Base-by-base conservation (phyloP, 2,329 filamentous ascomycete species). In the Epichloe hybrida region DNA sequence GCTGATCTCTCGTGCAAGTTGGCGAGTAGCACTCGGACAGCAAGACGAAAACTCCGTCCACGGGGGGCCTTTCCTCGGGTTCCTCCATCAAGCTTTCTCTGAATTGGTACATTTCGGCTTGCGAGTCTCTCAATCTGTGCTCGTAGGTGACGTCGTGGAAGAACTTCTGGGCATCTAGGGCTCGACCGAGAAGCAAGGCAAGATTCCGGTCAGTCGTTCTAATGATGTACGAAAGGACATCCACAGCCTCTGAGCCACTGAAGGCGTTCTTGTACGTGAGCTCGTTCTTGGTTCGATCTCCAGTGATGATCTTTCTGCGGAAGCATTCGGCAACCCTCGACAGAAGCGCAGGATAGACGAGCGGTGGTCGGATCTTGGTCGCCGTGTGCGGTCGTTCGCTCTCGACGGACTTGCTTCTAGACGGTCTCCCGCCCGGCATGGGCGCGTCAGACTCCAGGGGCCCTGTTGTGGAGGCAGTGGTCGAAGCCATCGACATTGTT, bases 141-240 rank as follows among this genome's bases (percentile, higher is more conserved):
- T 96, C 91, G 67, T 98, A 98, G 0, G 91, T 96, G 48, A 97
- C 93, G 74, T 98, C 93, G 71, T 98, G 93, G 65, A 98, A 98
- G 71, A 95, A 96, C 66, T 97, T 97, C 64, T 98, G 93, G 23
- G 93, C 93, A 69, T 98, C 93, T 54, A 98, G 72, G 41, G 93
- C 89, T 63, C 93, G 81, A 55, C 93, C 93, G 15, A 98, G 74
- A 9, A 98, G 79, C 46, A 98, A 73, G 11, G 93, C 93, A 54
- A 98, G 73, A 64, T 98, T 98, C 53, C 93, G 81, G 68, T 98
- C 93, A 0, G 88, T 95, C 1, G 93, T 98, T 62, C 94, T 86
- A 67, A 98, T 97, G 57, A 98, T 97, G 63, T 94, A 95, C 1
- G 88, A 88, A 56, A 98, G 85, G 52, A 97, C 78, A 65, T 98